A percentile compares a stretch with the other conserved stretches of the same genome.
These are phyloP conservation scores for Pseudocercospora macadamiae DNA, from an alignment of 2,329 filamentous ascomycete species.

Conservation along the genomic window DNA sequence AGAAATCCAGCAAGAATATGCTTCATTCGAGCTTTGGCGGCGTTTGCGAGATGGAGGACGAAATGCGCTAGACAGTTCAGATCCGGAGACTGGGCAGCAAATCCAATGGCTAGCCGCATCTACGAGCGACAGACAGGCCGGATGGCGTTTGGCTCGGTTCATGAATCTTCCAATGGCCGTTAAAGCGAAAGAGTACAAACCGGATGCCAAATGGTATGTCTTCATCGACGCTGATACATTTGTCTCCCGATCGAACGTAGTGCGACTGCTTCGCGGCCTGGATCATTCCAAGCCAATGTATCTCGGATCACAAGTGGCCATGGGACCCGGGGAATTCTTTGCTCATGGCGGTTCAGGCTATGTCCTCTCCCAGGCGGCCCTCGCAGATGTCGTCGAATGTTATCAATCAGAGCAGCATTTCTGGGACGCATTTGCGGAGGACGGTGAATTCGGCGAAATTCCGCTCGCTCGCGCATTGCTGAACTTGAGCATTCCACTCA, in stretches of 20 bases:
- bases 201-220: constrained; percentile 54
- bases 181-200: constrained; percentile 37
- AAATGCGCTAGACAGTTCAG: constrained; percentile 28
- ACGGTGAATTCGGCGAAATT: constrained; percentile 28
- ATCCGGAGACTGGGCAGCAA: constrained; percentile 23
- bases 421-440: constrained; percentile 24
- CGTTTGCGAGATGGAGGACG: constrained; percentile 24
- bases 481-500: constrained; percentile 25
- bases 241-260: constrained; percentile 43
- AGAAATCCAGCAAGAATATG: constrained; percentile 12
- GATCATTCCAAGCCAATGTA: constrained; percentile 48
- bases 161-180: constrained; percentile 53
- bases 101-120: constrained; percentile 20
- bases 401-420: constrained; percentile 35
- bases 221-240: constrained; percentile 58
- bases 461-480: constrained; percentile 28
- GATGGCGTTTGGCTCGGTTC: constrained; percentile 47
- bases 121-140: constrained; percentile 25
- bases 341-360: constrained; percentile 29
- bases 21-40: constrained; percentile 29
- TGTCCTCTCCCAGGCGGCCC: constrained; percentile 25
- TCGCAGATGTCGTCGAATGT: constrained; percentile 16
- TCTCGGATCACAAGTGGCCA: constrained; percentile 56
- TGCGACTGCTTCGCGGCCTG: constrained; percentile 50
- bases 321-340: constrained; percentile 32